Percentiles rank a stretch among this genome's conserved stretches.
Conservation (phyloP, 2,329 filamentous ascomycete species). For the Cladophialophora psammophila region DNA sequence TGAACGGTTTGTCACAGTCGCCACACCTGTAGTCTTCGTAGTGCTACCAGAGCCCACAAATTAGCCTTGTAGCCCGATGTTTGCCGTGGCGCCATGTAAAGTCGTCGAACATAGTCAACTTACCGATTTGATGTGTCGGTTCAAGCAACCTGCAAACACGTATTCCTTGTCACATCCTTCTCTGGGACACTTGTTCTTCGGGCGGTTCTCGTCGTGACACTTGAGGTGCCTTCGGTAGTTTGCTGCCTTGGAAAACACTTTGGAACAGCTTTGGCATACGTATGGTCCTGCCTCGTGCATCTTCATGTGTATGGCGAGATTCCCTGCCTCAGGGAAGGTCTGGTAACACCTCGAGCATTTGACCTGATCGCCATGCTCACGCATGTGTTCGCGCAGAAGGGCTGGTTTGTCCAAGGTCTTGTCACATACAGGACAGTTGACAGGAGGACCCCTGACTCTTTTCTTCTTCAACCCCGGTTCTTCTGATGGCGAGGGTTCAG, state of each 20-base stretch:
- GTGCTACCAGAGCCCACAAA: not conserved
- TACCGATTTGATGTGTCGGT: slow-evolving; percentile 28
- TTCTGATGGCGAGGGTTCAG: not conserved
- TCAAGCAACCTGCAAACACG: slow-evolving; percentile 12
- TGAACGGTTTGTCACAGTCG: slow-evolving; percentile 19
- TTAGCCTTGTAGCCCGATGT: not conserved
- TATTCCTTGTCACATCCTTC: slow-evolving; percentile 26
- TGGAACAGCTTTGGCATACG: slow-evolving; percentile 16
- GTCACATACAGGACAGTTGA: slow-evolving; percentile 4
- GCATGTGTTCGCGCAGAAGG: slow-evolving; percentile 15
- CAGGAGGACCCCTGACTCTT: slow-evolving; percentile 1
- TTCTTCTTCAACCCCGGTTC: not conserved
- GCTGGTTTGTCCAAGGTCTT: slow-evolving; percentile 3
- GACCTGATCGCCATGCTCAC: slow-evolving; percentile 16
- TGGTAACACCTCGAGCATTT: slow-evolving; percentile 20
- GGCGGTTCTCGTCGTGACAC: slow-evolving; percentile 18
- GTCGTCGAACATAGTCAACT: not conserved
- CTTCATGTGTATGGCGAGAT: slow-evolving; percentile 25
- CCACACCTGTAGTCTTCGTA: slow-evolving; percentile 9
- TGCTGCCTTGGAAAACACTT: slow-evolving; percentile 20
- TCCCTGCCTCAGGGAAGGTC: slow-evolving; percentile 15
- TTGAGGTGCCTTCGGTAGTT: slow-evolving; percentile 13
- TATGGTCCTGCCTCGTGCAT: slow-evolving; percentile 19
- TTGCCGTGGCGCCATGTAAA: not conserved
- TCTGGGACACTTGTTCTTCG: slow-evolving; percentile 15